Conservation (phyloP, 179 eudicot species). For the Silene noctiflora region DNA sequence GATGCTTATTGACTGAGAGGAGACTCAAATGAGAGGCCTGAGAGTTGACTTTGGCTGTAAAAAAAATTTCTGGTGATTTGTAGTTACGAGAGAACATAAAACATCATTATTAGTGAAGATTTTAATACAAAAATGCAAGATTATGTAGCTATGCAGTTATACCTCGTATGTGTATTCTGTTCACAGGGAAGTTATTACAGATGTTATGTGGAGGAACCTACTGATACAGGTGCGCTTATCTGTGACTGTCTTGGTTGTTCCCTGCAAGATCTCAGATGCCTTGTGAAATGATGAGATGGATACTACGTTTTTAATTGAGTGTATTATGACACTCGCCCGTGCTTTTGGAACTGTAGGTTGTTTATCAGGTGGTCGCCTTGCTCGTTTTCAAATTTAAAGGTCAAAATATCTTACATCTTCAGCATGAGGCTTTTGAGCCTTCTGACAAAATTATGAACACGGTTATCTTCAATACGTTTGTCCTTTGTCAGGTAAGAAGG, state of each 20-base stretch:
- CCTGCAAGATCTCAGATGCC: background rate
- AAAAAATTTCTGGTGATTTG: too few relatives aligned
- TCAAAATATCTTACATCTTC: conserved; percentile 39
- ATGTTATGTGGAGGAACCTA: conserved; percentile 94
- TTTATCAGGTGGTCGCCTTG: conserved; percentile 70
- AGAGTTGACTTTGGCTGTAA: too few relatives aligned
- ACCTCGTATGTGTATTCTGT: conserved; percentile 2
- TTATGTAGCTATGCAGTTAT: background rate
- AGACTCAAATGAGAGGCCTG: too few relatives aligned
- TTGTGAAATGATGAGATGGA: background rate
- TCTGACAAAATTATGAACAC: conserved; percentile 70
- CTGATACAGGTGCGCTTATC: conserved; percentile 56
- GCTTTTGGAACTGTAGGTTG: conserved; percentile 43
- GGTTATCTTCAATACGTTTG: conserved; percentile 82
- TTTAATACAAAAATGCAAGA: background rate
- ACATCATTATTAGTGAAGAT: background rate
- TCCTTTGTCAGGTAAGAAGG: conserved; percentile 66
- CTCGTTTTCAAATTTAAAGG: conserved; percentile 71
- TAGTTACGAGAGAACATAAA: too few relatives aligned
- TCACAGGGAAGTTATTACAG: conserved; percentile 81
- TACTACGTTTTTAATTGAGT: background rate
- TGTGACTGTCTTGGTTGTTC: background rate
- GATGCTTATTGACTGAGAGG: too few relatives aligned
- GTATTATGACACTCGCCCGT: background rate
- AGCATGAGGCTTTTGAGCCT: conserved; percentile 33